Base-by-base conservation (phyloP, 345 rosid species). In the Schrenkiella parvula region DNA sequence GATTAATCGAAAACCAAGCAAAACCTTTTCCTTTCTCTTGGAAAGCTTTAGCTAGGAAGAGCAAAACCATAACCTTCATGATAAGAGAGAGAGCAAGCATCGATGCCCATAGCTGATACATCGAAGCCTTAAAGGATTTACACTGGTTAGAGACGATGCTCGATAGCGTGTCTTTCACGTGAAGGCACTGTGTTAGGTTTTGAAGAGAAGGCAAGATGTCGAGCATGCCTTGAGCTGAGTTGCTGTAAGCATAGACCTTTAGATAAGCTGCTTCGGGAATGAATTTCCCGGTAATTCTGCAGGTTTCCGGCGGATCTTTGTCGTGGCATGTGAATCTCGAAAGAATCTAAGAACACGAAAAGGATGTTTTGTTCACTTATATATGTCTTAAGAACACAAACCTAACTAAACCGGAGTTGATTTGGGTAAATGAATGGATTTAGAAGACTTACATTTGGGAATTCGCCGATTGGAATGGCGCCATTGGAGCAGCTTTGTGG, bases 131-230 rank as follows among this genome's bases (percentile, higher is more conserved):
- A 8, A 83, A 63, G 2, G 90, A 78, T 66, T 60, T 76, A 82
- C 95, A 88, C 8, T 85, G 87, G 38, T 77, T 80, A 44, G 54
- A 26, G 42, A 74, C 72, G 9, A 84, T 53, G 26, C 73, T 82
- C 1, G 86, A 68, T 18, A 86, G 64, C 55, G 84, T 67, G 52
- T 28, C 66, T 74, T 85, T 87, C 61, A 85, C 73, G 34, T 64
- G 67, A 19, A 54, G 79, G 63, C 95, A 87, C 29, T 78, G 69
- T 8, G 86, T 72, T 66, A 88, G 68, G 79, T 72, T 71, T 63
- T 76, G 79, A 47, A 88, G 61, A 54, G 85, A 86, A 3, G 90
- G 90, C 41, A 70, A 87, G 5, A 84, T 74, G 25, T 79, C 58
- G 0, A 88, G 48, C 84, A 85, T 78, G 4, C 69, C 75, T 64